Percentiles rank a stretch among this genome's conserved stretches.
Evolutionary conservation across 2,329 filamentous ascomycete species (phyloP).

Genomic region (Sarocladium kiliense): DNA sequence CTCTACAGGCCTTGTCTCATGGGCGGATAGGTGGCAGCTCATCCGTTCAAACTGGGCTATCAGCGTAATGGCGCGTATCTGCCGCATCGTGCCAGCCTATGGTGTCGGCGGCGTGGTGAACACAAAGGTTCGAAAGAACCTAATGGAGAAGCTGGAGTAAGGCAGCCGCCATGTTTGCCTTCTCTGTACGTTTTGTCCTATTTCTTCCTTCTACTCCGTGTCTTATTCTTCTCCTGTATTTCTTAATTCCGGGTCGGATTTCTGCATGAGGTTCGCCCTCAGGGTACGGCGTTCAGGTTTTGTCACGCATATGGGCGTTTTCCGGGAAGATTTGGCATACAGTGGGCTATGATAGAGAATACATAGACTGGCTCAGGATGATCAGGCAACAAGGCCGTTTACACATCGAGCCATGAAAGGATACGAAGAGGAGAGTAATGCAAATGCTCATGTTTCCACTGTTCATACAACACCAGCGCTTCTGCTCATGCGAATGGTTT

Average conservation of each 20-base stretch:
- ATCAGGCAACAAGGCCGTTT: background rate
- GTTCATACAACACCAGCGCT: too few species aligned
- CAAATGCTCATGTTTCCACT: background rate
- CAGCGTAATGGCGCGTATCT: conserved; percentile 70
- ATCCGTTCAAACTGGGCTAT: conserved; percentile 73
- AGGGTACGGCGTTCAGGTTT: background rate
- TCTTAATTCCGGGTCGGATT: background rate
- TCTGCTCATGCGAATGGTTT: too few species aligned
- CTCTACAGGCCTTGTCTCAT: conserved; percentile 24
- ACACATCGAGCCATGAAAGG: background rate
- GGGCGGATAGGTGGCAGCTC: conserved; percentile 57
- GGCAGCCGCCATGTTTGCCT: background rate
- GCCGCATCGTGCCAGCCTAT: conserved; percentile 83
- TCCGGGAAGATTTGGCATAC: background rate
- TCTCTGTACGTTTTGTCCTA: background rate
- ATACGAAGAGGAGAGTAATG: background rate
- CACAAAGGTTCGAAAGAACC: conserved; percentile 56
- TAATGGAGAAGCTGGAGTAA: conserved; percentile 59
- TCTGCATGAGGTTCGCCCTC: background rate
- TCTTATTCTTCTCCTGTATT: background rate
- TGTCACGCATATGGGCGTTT: background rate
- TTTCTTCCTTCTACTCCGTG: background rate
- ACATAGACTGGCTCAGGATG: background rate
- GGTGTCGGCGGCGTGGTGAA: conserved; percentile 87
- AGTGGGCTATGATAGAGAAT: background rate